Evolutionary conservation across 2,329 filamentous ascomycete genomes (phyloP), one percentile per base, ranked within the genome.

Genomic region (Penicillium sp.): DNA sequence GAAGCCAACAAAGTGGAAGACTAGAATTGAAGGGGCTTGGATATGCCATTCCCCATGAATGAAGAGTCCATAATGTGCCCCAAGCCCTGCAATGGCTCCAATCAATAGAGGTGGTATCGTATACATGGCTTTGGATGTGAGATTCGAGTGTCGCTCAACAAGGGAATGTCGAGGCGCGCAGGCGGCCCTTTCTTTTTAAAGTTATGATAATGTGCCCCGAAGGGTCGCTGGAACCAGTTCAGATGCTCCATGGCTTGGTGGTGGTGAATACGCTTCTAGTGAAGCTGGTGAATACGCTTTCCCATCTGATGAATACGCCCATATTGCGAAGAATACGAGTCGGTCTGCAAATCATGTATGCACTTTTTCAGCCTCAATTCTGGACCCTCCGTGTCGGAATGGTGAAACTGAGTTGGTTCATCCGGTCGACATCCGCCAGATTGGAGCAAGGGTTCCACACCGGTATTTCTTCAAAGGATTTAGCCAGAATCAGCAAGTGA

Each of bases 21-120:
- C n/a, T 23, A 68, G 48, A 44, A 68, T 60, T 5, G 56, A 35
- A 5, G 66, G 64, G 2, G 62, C 66, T 19, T 47, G 53, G n/a
- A 64, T 48, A 55, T 68, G 66, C 66, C 66, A 68, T 38, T 68
- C 66, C 7, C 61, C 63, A 30, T 66, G 57, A n/a, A 64, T 65
- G 41, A 68, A 65, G 3, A 66, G 15, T 15, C 26, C 51, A 48
- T 44, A 53, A 46, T 66, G 64, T 6, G 60, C 17, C 6, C 7
- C 45, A 13, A 52, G 48, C n/a, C 56, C 58, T 13, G 30, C 11
- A 13, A 51, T 15, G 7, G 30, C 56, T 29, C 56, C 56, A 9
- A 44, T 26, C n/a, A 29, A 47, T 26, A 29, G 17, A 15, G 35
- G 35, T 15, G 35, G 11, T 15, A 41, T 41, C 2, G 35, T 41